These are phyloP conservation scores for Simplicillium aogashimaense DNA, from an alignment of 2,329 filamentous ascomycete species.

Conservation along the genomic window DNA sequence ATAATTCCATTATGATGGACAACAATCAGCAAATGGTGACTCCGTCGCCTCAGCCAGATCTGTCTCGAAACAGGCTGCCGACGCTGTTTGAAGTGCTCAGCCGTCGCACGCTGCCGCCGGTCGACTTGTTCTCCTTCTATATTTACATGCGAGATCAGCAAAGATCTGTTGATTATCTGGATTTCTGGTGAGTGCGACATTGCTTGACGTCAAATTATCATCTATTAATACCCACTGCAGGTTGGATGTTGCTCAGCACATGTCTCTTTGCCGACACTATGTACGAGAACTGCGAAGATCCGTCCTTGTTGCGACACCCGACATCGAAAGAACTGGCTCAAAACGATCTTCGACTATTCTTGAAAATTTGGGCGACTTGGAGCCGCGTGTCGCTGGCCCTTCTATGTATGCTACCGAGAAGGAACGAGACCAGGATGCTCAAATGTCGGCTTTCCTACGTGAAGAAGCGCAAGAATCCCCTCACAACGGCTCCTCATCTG, in stretches of 20 bases:
- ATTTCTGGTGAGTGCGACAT: constrained; percentile 68
- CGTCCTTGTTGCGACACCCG: constrained; percentile 85
- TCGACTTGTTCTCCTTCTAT: constrained; percentile 97
- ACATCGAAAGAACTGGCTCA: constrained; percentile 70
- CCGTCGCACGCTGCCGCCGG: constrained; percentile 84
- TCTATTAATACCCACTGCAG: constrained; percentile 33
- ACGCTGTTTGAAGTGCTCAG: constrained; percentile 94
- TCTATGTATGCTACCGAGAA: constrained; percentile 57
- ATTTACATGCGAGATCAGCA: constrained; percentile 99
- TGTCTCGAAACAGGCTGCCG: constrained; percentile 72
- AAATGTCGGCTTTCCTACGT: constrained; percentile 83
- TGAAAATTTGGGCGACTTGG: constrained; percentile 61
- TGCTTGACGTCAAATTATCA: neutral
- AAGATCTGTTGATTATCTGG: constrained; percentile 91
- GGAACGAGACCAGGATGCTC: constrained; percentile 73
- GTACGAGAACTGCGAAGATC: constrained; percentile 90
- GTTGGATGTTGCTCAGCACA: constrained; percentile 98
- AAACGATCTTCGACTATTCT: constrained; percentile 78
- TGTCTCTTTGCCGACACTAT: constrained; percentile 94
- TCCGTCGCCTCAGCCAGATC: constrained; percentile 47
- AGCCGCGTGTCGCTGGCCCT: constrained; percentile 46
- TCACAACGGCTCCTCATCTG: constrained; percentile 34
- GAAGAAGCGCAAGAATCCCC: constrained; percentile 52
- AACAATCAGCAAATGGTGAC: constrained; percentile 18
- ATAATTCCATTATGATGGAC: constrained; percentile 11